Conservation (phyloP, 345 rosid species). For the Rhodamnia argentea region DNA sequence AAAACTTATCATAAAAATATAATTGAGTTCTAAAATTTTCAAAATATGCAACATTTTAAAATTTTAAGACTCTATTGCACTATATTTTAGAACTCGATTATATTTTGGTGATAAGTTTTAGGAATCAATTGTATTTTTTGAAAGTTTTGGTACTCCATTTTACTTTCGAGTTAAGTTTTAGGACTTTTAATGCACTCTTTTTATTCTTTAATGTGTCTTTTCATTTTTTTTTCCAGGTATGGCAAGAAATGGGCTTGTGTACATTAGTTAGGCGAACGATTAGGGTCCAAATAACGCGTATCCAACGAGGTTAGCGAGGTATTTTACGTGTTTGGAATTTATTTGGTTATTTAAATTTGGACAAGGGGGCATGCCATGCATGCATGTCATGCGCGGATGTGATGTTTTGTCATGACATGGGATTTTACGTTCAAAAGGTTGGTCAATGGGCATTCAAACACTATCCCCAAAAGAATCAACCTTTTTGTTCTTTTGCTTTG, state of each 20-base stretch:
- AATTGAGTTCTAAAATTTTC: too few species aligned
- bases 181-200: neutral
- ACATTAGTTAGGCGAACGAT: neutral
- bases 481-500: neutral
- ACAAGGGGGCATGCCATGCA: neutral
- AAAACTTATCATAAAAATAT: too few species aligned
- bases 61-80: too few species aligned
- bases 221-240: neutral
- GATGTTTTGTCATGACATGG: conserved; percentile 44
- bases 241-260: conserved; percentile 1
- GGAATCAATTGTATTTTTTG: too few species aligned
- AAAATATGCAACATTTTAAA: too few species aligned
- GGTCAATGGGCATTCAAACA: neutral
- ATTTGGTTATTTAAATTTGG: neutral
- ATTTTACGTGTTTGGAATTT: neutral
- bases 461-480: neutral
- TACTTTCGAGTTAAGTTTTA: too few species aligned
- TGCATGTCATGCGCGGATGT: conserved; percentile 37
- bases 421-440: neutral
- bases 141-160: too few species aligned
- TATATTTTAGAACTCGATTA: too few species aligned
- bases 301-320: neutral
- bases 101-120: too few species aligned
- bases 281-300: neutral
- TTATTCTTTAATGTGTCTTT: neutral